Conservation (phyloP, 345 rosid genomes). For the Eucalyptus viminalis region DNA sequence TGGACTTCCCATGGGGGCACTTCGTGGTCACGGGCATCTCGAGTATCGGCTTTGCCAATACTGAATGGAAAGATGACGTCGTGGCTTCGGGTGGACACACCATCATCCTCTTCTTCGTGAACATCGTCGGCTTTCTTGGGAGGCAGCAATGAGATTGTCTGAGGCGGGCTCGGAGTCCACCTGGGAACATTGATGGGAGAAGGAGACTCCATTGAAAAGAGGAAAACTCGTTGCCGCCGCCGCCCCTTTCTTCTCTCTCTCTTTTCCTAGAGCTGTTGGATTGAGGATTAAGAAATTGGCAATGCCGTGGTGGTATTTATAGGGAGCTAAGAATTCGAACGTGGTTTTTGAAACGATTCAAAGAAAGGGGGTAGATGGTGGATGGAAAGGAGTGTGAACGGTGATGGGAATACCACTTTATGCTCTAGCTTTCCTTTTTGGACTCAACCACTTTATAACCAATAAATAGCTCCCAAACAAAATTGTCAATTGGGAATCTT, state of each 20-base stretch:
- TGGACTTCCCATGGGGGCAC: background rate
- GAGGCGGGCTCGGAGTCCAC: background rate
- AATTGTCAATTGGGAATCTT: accelerated
- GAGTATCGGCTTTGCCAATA: background rate
- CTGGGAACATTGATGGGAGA: background rate
- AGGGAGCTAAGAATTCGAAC: background rate
- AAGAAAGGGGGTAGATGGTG: background rate
- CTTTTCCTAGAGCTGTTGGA: background rate
- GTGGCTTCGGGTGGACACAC: background rate
- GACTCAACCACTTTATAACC: background rate
- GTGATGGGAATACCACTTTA: background rate
- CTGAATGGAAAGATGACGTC: background rate
- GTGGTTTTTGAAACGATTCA: background rate
- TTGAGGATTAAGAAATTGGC: background rate
- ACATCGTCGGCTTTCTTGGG: background rate
- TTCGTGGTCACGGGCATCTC: background rate
- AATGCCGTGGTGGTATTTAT: background rate
- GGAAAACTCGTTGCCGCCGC: background rate
- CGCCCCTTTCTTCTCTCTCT: background rate
- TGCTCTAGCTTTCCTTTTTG: background rate
- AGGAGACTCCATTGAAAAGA: background rate
- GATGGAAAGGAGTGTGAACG: background rate
- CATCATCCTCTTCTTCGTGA: background rate
- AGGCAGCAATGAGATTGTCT: background rate
- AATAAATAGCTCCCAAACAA: background rate